Evolutionary conservation across 805 yeast genomes (phyloP), one percentile per base, ranked within the genome.

Genomic region (baker's yeast (Saccharomyces cerevisiae)): DNA sequence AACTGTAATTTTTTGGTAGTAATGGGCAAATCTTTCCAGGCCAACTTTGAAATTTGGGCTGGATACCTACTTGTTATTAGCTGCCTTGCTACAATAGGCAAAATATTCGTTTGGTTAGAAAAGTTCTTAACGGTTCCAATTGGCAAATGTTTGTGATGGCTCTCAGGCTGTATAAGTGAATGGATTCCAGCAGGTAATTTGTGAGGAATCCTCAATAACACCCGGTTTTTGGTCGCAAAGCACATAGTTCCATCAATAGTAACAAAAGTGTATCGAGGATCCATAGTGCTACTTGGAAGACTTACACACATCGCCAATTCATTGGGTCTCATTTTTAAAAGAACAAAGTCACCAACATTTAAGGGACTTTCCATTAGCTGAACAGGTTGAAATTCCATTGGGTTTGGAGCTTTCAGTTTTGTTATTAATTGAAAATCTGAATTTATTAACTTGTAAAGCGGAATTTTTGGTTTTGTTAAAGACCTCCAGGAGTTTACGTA

Each of bases 341-440:
- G 78, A 3, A 84, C 89, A 49, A 84, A 70, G 66, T 86, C 91
- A 48, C 92, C 91, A 2, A 82, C 70, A 6, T 71, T 58, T 14
- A 82, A 51, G 5, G 66, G 59, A 6, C 49, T 50, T 8, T 47
- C 36, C 49, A 55, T 32, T n/a, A 61, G 49, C 6, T 47, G 50
- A 17, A 48, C 41, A 9, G 59, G 56, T 14, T 41, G 26, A 47
- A 61, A 50, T 29, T 49, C 51, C 41, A 57, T 51, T n/a, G 43
- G 17, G 4, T 36, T 17, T 8, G 22, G 17, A 10, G 4, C 4
- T 6, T 36, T n/a, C 22, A 17, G 17, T 17, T 36, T n/a, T 6
- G 43, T 17, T 8, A n/a, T 24, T 17, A 36, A 17, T 17, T 36
- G 43, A 6, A 36, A 5, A n/a, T 46, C 28, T 48, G 28, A 11